Percentiles rank a stretch among this genome's conserved stretches.
phyloP scores from a whole-genome alignment of 495 filamentous ascomycete species.

The Aspergillus funiculosus region DNA sequence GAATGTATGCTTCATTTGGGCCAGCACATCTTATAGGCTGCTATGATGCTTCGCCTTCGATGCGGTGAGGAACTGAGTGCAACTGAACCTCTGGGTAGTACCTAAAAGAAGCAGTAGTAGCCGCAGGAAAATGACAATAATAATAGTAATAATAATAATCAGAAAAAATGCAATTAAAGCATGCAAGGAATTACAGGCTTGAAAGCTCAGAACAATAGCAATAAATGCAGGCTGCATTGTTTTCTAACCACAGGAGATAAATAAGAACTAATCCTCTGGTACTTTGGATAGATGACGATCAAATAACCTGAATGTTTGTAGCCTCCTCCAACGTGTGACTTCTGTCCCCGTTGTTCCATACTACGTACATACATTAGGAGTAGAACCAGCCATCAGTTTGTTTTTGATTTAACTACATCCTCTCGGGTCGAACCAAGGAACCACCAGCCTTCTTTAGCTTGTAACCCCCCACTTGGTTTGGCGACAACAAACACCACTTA shows the following conservation, averaged over 20 bases:
- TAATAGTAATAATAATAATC: too few species aligned
- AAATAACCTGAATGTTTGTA: too few species aligned
- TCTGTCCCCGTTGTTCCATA: background rate
- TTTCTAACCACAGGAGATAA: too few species aligned
- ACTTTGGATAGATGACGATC: too few species aligned
- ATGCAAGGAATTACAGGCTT: background rate
- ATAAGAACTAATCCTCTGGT: too few species aligned
- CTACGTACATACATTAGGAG: too few species aligned
- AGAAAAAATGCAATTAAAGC: background rate
- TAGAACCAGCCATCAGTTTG: slow-evolving; percentile 7
- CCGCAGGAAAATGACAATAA: background rate
- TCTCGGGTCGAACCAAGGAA: slow-evolving; percentile 16
- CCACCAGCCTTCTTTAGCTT: slow-evolving; percentile 15
- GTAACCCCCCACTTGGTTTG: slow-evolving; percentile 17
- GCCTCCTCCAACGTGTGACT: too few species aligned
- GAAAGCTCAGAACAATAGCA: too few species aligned
- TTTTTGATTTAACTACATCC: slow-evolving; percentile 1
- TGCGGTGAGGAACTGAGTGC: slow-evolving; percentile 25
- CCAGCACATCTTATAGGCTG: slow-evolving; percentile 19
- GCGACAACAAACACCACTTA: slow-evolving; percentile 15
- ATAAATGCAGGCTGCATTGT: too few species aligned
- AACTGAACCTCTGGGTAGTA: too few species aligned
- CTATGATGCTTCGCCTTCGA: slow-evolving; percentile 22
- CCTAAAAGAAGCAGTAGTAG: too few species aligned
- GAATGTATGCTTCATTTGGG: background rate